Evolutionary conservation across 768 basidiomycete genomes (phyloP).

Genomic region (Tulasnella sp.): DNA sequence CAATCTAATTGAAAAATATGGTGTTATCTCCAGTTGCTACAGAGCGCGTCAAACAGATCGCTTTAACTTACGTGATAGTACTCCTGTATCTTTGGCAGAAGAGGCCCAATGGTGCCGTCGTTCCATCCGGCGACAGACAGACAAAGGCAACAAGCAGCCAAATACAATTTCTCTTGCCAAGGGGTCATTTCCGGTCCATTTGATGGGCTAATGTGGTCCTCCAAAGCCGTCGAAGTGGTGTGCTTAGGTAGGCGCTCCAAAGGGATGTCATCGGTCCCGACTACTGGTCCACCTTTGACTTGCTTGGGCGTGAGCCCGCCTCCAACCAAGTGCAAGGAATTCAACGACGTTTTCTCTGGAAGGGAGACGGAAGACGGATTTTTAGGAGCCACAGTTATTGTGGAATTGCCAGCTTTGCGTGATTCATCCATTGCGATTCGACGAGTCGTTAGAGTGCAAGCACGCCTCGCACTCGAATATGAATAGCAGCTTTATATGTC

Average conservation of each 20-base stretch:
- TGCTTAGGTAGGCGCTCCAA: not conserved
- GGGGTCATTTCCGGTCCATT: not conserved
- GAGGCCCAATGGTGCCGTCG: slow-evolving; percentile 24
- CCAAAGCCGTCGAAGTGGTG: not conserved
- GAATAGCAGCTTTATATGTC: not conserved
- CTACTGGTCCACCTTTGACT: not conserved
- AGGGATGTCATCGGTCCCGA: not conserved
- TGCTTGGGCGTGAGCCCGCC: not conserved
- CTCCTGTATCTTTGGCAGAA: slow-evolving; percentile 24
- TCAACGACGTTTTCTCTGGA: not conserved
- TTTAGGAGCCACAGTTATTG: not conserved
- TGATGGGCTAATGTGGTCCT: not conserved
- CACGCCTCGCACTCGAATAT: not conserved
- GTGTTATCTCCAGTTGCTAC: not conserved
- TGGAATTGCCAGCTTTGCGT: not conserved
- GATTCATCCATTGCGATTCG: not conserved
- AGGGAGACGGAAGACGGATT: not conserved
- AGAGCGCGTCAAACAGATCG: not conserved
- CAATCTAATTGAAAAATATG: slow-evolving; percentile 19
- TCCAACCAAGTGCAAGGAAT: not conserved
- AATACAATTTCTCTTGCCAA: slow-evolving; percentile 10
- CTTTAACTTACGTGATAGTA: slow-evolving; percentile 13
- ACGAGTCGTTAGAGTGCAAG: not conserved
- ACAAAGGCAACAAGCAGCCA: slow-evolving; percentile 15
- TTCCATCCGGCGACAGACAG: slow-evolving; percentile 28